A percentile compares a stretch with the other conserved stretches of the same genome.
Conservation (phyloP, 257 asterid species). For the Solanum sitiens region DNA sequence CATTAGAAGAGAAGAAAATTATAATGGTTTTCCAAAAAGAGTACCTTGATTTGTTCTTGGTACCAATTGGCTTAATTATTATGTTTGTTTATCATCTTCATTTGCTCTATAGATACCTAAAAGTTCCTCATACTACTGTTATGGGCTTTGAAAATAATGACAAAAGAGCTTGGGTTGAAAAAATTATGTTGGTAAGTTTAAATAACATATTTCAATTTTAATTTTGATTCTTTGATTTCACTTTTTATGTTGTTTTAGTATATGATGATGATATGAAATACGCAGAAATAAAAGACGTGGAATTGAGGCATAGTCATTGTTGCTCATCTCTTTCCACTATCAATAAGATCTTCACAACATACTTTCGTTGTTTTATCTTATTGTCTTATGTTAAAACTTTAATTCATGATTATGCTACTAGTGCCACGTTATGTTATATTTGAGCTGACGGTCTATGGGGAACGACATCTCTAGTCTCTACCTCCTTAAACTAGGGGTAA, state of each 20-base stretch:
- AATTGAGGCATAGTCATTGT: neutral
- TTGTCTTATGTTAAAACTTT: neutral
- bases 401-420: neutral
- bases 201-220: neutral
- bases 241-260: neutral
- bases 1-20: neutral
- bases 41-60: neutral
- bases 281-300: neutral
- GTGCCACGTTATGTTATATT: neutral
- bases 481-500: neutral
- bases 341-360: neutral
- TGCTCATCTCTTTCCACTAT: neutral
- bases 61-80: neutral
- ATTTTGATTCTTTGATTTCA: neutral
- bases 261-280: neutral
- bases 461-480: neutral
- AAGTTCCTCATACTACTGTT: neutral
- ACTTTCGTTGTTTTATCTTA: neutral
- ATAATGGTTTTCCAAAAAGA: neutral
- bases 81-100: slow-evolving; percentile 1
- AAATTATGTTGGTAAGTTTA: neutral
- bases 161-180: slow-evolving; percentile 8
- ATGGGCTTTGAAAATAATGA: neutral
- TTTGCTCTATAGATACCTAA: neutral
- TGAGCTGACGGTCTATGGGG: accelerated